Evolutionary conservation across 2,329 filamentous ascomycete species (phyloP), one percentile per base, ranked within the genome.

Genomic region (Colletotrichum euphorbiae): DNA sequence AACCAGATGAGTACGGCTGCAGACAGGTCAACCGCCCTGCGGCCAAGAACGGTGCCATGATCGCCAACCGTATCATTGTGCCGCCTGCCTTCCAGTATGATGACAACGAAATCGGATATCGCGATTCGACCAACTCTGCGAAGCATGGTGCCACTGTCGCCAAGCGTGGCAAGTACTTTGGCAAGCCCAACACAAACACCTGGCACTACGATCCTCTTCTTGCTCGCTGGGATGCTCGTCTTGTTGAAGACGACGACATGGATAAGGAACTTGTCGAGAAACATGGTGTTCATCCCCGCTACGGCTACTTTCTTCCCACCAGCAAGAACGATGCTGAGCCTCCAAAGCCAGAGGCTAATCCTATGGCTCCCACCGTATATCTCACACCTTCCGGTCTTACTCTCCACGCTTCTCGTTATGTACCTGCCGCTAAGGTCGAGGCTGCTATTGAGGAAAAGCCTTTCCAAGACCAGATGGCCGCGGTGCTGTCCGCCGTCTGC

Each of bases 41-140:
- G 77, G 69, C 80, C 36, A 78, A 5, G 77, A 79, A 80, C 56
- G 74, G 73, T n/a, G 73, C 74, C 40, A 62, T 61, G 17, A 75
- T 80, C 28, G 82, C 84, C 73, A 88, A 86, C 72, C 86, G 84
- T 28, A 82, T 88, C 62, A 82, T 89, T 72, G 77, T 87, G 48
- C 85, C 85, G 11, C 78, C 78, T 6, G 71, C 81, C 0, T 85
- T 84, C 69, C 77, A 81, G 58, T 88, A 82, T 63, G 80, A 85
- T 42, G 77, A 84, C 8, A 79, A 83, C 65, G 86, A 89, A 73
- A 89, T 89, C 69, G 87, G 87, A 13, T 89, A 87, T 74, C 82
- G 85, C 21, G 87, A 89, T 72, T 87, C 85, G 4, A 82, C 82
- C 69, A 89, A 89, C 67, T 85, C 87, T 71, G 82, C 83, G 33